Percentiles rank a stretch among this genome's conserved stretches.
Conservation (phyloP, 2,329 filamentous ascomycete genomes). For the Hymenoscyphus scutula region DNA sequence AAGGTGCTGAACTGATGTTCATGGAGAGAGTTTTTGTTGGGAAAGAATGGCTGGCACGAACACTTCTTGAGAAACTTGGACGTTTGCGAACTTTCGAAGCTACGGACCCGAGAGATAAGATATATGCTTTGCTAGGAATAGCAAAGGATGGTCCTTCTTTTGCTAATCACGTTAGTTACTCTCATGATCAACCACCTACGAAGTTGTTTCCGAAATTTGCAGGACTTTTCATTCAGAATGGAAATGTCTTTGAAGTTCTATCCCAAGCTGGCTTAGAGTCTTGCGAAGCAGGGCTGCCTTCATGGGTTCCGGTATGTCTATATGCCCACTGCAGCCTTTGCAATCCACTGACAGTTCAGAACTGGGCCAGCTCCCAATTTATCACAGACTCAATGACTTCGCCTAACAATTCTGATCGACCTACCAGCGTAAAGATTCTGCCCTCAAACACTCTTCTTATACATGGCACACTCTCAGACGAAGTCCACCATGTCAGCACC, state of each 20-base stretch:
- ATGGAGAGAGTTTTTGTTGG: background rate
- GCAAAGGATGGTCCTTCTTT: background rate
- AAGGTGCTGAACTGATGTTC: background rate
- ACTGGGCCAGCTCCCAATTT: background rate
- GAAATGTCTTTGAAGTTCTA: background rate
- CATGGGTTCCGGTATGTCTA: background rate
- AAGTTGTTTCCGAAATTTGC: background rate
- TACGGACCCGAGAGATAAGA: slow-evolving; percentile 6
- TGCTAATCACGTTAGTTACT: background rate
- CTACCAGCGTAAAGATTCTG: background rate
- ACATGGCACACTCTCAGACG: background rate
- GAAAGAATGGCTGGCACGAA: background rate
- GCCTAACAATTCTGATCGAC: background rate
- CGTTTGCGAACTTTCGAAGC: background rate
- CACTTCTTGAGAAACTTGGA: background rate
- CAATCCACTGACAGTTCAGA: too few relatives aligned
- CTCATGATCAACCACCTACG: background rate
- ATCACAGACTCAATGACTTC: background rate
- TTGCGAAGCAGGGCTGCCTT: background rate
- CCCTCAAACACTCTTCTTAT: background rate
- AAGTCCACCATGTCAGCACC: background rate
- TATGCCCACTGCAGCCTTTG: too few relatives aligned
- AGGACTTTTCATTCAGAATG: background rate
- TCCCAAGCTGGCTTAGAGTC: background rate
- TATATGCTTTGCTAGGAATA: slow-evolving; percentile 5